These are phyloP conservation scores for Aurantiochytrium sp. DNA, from an alignment of 108 stramenopile species.

Conservation along the genomic window DNA sequence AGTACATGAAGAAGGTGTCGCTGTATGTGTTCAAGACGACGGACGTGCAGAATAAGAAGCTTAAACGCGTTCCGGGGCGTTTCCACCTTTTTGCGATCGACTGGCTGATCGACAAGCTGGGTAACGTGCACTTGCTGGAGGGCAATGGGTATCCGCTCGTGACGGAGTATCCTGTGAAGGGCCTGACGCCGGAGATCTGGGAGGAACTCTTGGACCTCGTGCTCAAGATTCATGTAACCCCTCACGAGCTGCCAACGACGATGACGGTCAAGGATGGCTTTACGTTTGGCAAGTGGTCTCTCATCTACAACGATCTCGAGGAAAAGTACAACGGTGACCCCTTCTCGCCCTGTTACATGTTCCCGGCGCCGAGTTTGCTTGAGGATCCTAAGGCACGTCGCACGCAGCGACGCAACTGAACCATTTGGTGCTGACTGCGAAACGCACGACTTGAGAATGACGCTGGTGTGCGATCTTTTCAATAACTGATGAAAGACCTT, in stretches of 20 bases:
- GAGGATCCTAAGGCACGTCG: neutral
- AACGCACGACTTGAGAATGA: too few relatives aligned
- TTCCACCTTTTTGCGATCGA: neutral
- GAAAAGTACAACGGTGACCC: neutral
- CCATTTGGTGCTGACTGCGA: too few relatives aligned
- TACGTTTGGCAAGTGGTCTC: neutral
- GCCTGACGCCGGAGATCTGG: neutral
- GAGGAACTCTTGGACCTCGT: neutral
- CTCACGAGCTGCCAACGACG: neutral
- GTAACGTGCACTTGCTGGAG: neutral
- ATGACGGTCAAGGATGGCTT: neutral
- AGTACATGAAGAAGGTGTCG: neutral
- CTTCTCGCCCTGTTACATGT: neutral
- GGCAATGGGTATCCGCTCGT: neutral
- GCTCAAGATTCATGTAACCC: neutral
- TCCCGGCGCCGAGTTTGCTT: neutral
- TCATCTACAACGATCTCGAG: slow-evolving; percentile 15
- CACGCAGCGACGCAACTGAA: neutral
- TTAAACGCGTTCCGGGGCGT: neutral
- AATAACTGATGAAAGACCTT: too few relatives aligned
- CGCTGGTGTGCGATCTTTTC: too few relatives aligned
- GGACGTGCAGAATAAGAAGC: neutral
- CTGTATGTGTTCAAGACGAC: slow-evolving; percentile 9
- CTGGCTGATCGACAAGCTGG: neutral
- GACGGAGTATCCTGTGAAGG: neutral